Base-by-base conservation (phyloP, 2,329 filamentous ascomycete species). In the Alternaria consortialis region DNA sequence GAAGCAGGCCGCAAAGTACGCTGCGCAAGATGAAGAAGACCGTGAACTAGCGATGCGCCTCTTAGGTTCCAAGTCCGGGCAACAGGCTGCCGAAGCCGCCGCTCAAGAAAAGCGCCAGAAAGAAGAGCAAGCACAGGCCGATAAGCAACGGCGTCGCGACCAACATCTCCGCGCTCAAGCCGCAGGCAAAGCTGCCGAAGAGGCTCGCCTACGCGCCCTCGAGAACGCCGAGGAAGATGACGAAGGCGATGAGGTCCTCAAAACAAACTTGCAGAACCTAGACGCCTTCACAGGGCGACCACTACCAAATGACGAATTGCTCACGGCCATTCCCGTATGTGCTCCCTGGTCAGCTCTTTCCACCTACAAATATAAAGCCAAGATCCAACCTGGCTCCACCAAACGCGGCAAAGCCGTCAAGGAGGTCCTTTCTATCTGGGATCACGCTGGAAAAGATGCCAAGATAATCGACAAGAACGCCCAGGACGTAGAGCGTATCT, bases 401-500 rank as follows among this genome's bases (percentile, higher is more conserved):
- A 99, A 98, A 84, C 97, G 97, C 81, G 94, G 95, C 9, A 98
- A 97, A 77, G 94, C 93, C 0, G 88, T 97, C 48, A 92, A 92
- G 76, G 94, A 98, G 79, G 90, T 98, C 32, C 80, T 98, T n/a
- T 88, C 90, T 50, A 86, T 87, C 61, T 97, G 94, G 94, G 85
- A 90, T 66, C 79, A 84, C 20, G 92, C 88, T 51, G 86, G 88
- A 7, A 83, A 82, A 54, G 83, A 83, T 51, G 64, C 74, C 7
- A 80, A 78, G 62, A 79, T 77, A 25, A 62, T 81, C 7, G 83
- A 85, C 58, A 70, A 79, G 56, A 80, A 80, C 53, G 81, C 81
- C 56, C 79, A 83, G 62, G 83, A 84, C 71, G 84, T 83, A 11
- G 93, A 97, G 82, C 87, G 86, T 72, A 91, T 97, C 78, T 95